Evolutionary conservation across 768 basidiomycete genomes (phyloP), one percentile per base, ranked within the genome.

Genomic region (Hygrophorus russula): DNA sequence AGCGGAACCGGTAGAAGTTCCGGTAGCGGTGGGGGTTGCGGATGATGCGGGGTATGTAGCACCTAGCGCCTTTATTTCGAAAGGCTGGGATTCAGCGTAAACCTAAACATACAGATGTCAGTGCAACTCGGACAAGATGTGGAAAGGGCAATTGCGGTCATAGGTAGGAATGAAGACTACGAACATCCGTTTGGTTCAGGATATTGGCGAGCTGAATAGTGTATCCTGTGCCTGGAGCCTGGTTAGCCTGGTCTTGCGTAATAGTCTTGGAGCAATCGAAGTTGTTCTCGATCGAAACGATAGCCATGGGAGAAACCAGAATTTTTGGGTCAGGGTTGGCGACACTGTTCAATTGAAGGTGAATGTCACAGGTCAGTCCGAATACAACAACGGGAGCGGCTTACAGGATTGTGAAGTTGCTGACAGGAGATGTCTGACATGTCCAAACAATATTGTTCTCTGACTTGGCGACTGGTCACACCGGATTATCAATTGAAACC

Each of bases 401-500:
- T 50, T 56, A 78, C 73, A 73, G 55, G 38, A 82, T 59, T 7
- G 71, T 80, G 51, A 73, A 84, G 4, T 57, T 57, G 3, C 48
- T 20, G 36, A 59, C 39, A 11, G 64, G 51, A 9, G 67, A 58
- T 24, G 64, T 53, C 2, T 66, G 35, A 60, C 82, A 84, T 2
- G 63, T 64, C 82, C 82, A 84, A 2, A 59, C 51, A 34, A 84
- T 52, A n/a, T 64, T 66, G 56, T 84, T 84, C n/a, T 38, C 17
- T 7, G 76, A 74, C 41, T 65, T 48, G 8, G 74, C 68, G 44
- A 84, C 82, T 83, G 24, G 24, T 24, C 24, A 24, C 24, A 24
- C 24, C 24, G 7, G 24, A 24, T 24, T 24, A 24, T 24, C 24
- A 51, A 4, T 37, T 24, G 38, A n/a, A 44, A 39, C 20, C 20